Evolutionary conservation across 2,329 filamentous ascomycete species (phyloP), one percentile per base, ranked within the genome.

Genomic region (Colletotrichum sp.): DNA sequence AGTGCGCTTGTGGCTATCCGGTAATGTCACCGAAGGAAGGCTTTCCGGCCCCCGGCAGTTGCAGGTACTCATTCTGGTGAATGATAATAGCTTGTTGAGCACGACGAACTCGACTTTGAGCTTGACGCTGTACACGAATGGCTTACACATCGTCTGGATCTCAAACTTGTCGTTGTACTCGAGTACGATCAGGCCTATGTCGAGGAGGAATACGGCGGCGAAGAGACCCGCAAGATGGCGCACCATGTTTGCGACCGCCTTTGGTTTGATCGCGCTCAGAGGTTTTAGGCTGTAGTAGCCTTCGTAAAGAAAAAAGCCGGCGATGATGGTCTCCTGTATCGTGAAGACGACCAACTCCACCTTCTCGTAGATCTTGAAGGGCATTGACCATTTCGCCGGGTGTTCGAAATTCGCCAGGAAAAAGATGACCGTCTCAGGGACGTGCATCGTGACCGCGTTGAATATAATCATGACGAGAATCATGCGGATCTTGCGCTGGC

Each of bases 401-500:
- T 82, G 82, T 7, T 79, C 77, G 1, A 84, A 83, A 77, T 89
- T 90, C 1, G 88, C 84, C 13, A 89, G 91, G 76, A 88, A 92
- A 4, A 89, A 89, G 34, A 93, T 82, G 3, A 92, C 85, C 1
- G 88, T 89, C 6, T 89, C 90, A 0, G 89, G 86, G 0, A 90
- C 83, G 78, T 93, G 90, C 28, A 91, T 82, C 12, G 92, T 71
- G 49, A 92, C 77, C 21, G 86, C 86, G 79, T 92, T 88, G 75
- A 86, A 79, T 52, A 92, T 86, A 74, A 94, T 93, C 88, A 93
- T 91, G 69, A 80, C 85, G 1, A 92, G 84, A 0, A 91, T 88
- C 13, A 85, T 84, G 6, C 85, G 86, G 1, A 93, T 84, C 5
- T 88, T 81, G 3, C 82, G 82, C 8, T 86, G 69, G 84, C 91